Percentiles rank a stretch among this genome's conserved stretches.
Conservation (phyloP, 129 eudicot genomes). For the Centella asiatica region DNA sequence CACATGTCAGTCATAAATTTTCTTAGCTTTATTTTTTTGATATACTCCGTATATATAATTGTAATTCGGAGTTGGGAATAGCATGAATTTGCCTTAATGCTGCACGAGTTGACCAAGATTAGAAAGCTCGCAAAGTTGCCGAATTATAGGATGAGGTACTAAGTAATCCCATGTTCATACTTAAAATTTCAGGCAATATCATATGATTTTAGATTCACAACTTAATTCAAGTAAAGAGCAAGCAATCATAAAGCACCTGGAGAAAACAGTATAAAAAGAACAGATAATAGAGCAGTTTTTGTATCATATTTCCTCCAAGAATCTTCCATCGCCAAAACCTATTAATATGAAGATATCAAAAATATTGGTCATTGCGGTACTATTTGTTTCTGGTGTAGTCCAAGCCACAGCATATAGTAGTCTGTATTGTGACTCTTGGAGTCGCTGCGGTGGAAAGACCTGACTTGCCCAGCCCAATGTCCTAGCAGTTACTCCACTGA, state of each 20-base stretch:
- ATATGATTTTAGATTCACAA: neutral
- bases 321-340: neutral
- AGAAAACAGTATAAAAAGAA: neutral
- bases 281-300: neutral
- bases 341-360: neutral
- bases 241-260: neutral
- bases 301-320: neutral
- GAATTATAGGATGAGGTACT: too few relatives aligned
- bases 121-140: neutral
- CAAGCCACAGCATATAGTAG: conserved; percentile 1
- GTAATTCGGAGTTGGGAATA: too few relatives aligned
- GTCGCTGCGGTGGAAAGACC: conserved; percentile 5
- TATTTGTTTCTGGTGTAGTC: neutral
- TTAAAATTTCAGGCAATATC: neutral
- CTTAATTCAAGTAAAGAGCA: too few relatives aligned
- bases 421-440: neutral
- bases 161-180: conserved; percentile 6
- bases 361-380: neutral
- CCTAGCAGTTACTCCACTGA: conserved; percentile 1
- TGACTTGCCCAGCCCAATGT: conserved; percentile 1
- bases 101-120: conserved; percentile 1
- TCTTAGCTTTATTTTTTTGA: too few relatives aligned
- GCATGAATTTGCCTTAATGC: too few relatives aligned
- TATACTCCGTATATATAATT: too few relatives aligned
- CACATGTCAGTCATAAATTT: too few relatives aligned